A percentile compares a stretch with the other conserved stretches of the same genome.
Evolutionary conservation across 176 grass and related monocot species (phyloP).

Genomic region (Otatea glauca): DNA sequence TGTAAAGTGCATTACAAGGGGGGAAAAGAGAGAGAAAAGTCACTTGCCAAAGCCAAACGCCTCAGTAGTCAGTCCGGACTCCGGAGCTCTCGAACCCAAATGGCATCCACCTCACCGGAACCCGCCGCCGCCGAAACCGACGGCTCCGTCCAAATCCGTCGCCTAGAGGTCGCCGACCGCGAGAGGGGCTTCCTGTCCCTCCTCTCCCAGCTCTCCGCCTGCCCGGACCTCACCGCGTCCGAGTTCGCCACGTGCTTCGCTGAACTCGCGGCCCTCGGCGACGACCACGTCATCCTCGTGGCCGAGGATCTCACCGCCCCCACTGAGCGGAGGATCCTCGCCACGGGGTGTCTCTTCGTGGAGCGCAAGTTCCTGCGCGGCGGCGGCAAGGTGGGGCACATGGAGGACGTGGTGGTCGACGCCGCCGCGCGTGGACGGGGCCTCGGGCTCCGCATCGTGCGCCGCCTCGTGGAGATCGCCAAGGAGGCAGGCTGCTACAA

Average conservation of each 20-base stretch:
- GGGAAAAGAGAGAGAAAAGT: neutral
- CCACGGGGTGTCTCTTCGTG: slow-evolving; percentile 82
- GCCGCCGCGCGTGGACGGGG: slow-evolving; percentile 52
- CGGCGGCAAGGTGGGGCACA: slow-evolving; percentile 75
- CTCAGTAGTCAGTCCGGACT: neutral
- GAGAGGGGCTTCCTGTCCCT: slow-evolving; percentile 68
- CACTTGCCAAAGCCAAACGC: neutral
- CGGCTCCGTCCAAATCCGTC: slow-evolving; percentile 52
- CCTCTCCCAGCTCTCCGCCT: slow-evolving; percentile 74
- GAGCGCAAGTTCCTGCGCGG: slow-evolving; percentile 85
- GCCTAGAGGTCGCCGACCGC: slow-evolving; percentile 64
- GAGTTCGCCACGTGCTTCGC: slow-evolving; percentile 72
- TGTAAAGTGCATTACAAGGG: neutral
- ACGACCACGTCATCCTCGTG: slow-evolving; percentile 83
- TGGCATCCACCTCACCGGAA: slow-evolving; percentile 55
- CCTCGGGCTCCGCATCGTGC: slow-evolving; percentile 64
- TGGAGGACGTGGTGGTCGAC: slow-evolving; percentile 89
- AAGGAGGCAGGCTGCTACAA: slow-evolving; percentile 79
- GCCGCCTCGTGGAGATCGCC: slow-evolving; percentile 67
- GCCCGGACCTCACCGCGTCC: slow-evolving; percentile 61
- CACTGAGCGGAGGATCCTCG: slow-evolving; percentile 49
- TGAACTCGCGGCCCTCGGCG: slow-evolving; percentile 72
- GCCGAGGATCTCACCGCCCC: slow-evolving; percentile 55
- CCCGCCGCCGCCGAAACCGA: slow-evolving; percentile 23
- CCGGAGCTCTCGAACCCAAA: slow-evolving; percentile 26